Evolutionary conservation across 1,284 basidiomycete species (phyloP), one percentile per base, ranked within the genome.

Genomic region (Gomphus sp.): DNA sequence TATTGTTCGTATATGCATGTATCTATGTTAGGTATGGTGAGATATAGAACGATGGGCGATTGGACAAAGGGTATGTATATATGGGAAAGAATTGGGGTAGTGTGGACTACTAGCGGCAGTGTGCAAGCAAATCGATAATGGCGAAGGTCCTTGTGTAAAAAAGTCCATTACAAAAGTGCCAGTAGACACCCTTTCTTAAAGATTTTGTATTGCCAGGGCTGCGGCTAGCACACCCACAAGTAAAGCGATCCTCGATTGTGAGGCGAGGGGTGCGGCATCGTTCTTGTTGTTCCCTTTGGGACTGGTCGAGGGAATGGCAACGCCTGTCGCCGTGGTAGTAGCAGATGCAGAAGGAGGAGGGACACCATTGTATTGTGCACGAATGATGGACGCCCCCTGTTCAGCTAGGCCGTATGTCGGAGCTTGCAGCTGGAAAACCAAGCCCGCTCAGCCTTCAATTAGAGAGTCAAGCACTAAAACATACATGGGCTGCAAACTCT

Each of bases 401-500:
- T 90, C 86, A 4, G 85, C 86, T 51, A 89, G 72, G 33, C 84
- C 89, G 67, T 87, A 92, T 2, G 80, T 78, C 4, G 82, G 74
- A 16, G 80, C 76, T 70, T 78, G 72, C 62, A 80, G 69, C 74
- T 83, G 68, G 11, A 64, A 61, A 31, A 25, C 18, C 60, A 54
- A 48, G 36, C 33, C 52, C 31, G 22, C 60, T 10, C 18, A 43
- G 22, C 52, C 36, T 34, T 25, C 10, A 43, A 10, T n/a, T 33
- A 61, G 61, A 16, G 47, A 0, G 41, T 39, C 16, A 28, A 44
- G 28, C 12, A 49, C 16, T 16, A 52, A 16, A 14, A 72, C 76
- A 58, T 65, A 77, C 73, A 68, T 81, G 80, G 14, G 77, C 74
- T 43, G 78, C 71, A 65, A 80, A 79, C 64, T 75, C 68, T 57